phyloP scores from a whole-genome alignment of 371 early-diverging fungal species.

The Apophysomyces sp. region DNA sequence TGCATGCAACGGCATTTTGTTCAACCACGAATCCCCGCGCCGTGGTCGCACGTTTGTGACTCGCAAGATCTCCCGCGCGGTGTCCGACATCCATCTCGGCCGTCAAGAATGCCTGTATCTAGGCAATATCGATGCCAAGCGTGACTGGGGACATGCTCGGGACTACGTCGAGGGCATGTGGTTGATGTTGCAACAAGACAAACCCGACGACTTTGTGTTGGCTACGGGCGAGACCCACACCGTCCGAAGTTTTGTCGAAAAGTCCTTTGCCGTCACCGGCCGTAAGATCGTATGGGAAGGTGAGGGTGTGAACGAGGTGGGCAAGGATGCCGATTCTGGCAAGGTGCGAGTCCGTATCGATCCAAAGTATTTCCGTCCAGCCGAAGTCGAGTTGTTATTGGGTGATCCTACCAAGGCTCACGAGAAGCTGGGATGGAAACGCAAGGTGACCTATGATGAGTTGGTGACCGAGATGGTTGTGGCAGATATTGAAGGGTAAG shows the following conservation, averaged over 20 bases:
- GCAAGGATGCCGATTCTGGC: slow-evolving; percentile 56
- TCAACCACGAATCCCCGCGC: slow-evolving; percentile 85
- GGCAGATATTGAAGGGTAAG: slow-evolving; percentile 33
- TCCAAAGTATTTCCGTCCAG: slow-evolving; percentile 68
- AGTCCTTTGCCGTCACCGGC: slow-evolving; percentile 68
- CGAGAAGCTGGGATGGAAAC: slow-evolving; percentile 54
- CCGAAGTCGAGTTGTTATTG: slow-evolving; percentile 71
- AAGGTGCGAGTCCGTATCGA: slow-evolving; percentile 57
- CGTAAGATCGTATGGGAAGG: slow-evolving; percentile 70
- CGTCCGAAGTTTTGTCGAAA: slow-evolving; percentile 77
- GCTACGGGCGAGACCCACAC: slow-evolving; percentile 84
- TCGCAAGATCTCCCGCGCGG: slow-evolving; percentile 78
- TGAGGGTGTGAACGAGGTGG: slow-evolving; percentile 58
- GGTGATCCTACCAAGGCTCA: slow-evolving; percentile 68
- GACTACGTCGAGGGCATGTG: slow-evolving; percentile 89
- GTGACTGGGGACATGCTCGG: slow-evolving; percentile 87
- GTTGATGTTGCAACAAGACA: slow-evolving; percentile 82
- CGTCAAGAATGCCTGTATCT: slow-evolving; percentile 71
- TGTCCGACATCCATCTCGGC: slow-evolving; percentile 71
- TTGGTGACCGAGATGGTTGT: slow-evolving; percentile 57
- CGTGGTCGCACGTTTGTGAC: slow-evolving; percentile 83
- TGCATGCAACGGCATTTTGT: slow-evolving; percentile 81
- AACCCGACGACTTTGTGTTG: slow-evolving; percentile 77
- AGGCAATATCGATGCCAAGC: slow-evolving; percentile 81
- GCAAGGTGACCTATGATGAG: slow-evolving; percentile 58